Evolutionary conservation across 129 eudicot genomes (phyloP).

Genomic region (Chrysanthemum seticuspe): DNA sequence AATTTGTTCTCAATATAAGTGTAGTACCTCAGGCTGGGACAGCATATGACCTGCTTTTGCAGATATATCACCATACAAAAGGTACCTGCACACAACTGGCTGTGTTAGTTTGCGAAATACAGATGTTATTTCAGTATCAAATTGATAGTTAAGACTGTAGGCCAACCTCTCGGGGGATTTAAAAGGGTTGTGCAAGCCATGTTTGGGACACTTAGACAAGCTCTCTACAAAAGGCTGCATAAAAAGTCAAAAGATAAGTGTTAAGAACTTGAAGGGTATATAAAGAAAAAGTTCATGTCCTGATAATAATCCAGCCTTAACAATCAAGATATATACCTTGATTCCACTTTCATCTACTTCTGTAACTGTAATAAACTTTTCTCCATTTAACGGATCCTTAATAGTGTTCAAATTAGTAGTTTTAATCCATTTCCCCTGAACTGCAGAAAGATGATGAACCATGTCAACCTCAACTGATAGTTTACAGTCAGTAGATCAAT

Average conservation of each 20-base stretch:
- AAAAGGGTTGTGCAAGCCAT: constrained; percentile 90
- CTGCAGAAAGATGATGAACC: constrained; percentile 42
- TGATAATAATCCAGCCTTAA: constrained; percentile 10
- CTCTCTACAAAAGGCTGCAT: constrained; percentile 97
- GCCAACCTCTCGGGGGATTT: constrained; percentile 89
- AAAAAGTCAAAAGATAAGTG: constrained; percentile 9
- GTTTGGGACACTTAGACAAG: constrained; percentile 93
- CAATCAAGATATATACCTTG: constrained; percentile 43
- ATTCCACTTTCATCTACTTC: constrained; percentile 71
- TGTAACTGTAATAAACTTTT: constrained; percentile 80
- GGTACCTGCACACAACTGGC: constrained; percentile 54
- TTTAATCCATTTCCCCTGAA: constrained; percentile 89
- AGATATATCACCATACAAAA: constrained; percentile 84
- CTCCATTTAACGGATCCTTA: constrained; percentile 90
- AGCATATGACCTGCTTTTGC: constrained; percentile 88
- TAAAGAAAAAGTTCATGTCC: not conserved
- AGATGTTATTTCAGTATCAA: not conserved
- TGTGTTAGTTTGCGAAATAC: constrained; percentile 10
- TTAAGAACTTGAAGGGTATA: not conserved
- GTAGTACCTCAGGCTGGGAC: constrained; percentile 73
- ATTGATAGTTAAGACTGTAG: not conserved
- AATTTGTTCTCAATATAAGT: not conserved
- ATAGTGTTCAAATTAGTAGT: constrained; percentile 82
- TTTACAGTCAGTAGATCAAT: not conserved
- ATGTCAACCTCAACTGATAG: not conserved